Evolutionary conservation across 371 early-diverging fungal genomes (phyloP), one percentile per base, ranked within the genome.

Genomic region (Haplosporangium sp.): DNA sequence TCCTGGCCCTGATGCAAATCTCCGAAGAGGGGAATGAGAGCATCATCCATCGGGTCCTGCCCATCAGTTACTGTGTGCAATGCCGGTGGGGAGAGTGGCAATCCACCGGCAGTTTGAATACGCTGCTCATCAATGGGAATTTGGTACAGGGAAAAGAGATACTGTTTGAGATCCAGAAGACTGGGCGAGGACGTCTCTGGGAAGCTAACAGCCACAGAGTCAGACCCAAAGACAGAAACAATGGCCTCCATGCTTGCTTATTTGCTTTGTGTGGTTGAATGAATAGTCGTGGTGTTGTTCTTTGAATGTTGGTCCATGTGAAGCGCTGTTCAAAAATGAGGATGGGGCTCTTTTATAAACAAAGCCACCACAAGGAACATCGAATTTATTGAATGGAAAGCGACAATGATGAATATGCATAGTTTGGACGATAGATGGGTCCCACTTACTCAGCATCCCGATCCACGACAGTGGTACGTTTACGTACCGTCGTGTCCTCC

Each of bases 71-170:
- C 29, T 4, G 29, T 4, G 29, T 1, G 29, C 29, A 29, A 29
- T 2, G 29, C 4, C 29, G 29, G 29, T 29, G 59, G 21, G 1
- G 55, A 52, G 13, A 89, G 69, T 1, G 74, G 51, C 13, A 75
- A 67, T 5, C 89, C 89, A 23, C 82, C 73, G 0, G 77, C 52
- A 6, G 86, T 84, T 29, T 74, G 67, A 29, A 87, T 55, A 16
- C 85, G 84, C 59, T 87, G 88, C 20, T 84, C 80, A n/a, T 82
- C 76, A 6, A 83, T 42, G 11, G 86, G 85, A 55, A 90, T 83
- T 11, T 64, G 73, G 18, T 83, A 82, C 11, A 74, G 50, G 36
- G 62, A 67, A n/a, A 51, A 67, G 8, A 87, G 67, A 10, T 81
- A 79, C 9, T 70, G 59, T 64, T 87, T 86, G 38, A 89, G 64